Percentiles rank a stretch among this genome's conserved stretches.
phyloP scores from a whole-genome alignment of 805 yeast genomes.

The Ogataea ganodermae region DNA sequence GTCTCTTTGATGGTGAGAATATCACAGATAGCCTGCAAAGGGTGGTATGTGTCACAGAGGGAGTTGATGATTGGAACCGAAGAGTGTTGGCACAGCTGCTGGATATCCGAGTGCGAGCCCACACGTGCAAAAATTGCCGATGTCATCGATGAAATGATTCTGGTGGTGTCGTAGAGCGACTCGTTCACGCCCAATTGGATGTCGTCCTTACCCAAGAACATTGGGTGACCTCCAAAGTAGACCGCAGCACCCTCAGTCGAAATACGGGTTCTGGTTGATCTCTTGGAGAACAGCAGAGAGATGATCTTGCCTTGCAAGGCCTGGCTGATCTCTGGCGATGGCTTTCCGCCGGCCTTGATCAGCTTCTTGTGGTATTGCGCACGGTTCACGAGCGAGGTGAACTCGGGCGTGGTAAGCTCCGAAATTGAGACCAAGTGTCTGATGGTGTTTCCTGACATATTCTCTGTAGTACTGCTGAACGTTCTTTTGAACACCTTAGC shows the following conservation, averaged over 20 bases:
- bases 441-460: constrained; percentile 23
- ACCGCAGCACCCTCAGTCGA: constrained; percentile 93
- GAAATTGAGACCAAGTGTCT: constrained; percentile 84
- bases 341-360: constrained; percentile 55
- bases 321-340: constrained; percentile 40
- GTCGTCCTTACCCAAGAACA: constrained; percentile 95
- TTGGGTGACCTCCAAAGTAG: constrained; percentile 92
- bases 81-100: constrained; percentile 74
- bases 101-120: constrained; percentile 78
- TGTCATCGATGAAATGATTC: constrained; percentile 92
- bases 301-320: constrained; percentile 78
- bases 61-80: constrained; percentile 92
- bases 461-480: constrained; percentile 26
- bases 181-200: constrained; percentile 97
- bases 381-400: constrained; percentile 66
- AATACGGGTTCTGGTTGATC: constrained; percentile 94
- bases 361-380: constrained; percentile 68
- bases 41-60: constrained; percentile 90
- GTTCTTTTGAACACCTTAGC: constrained; percentile 31
- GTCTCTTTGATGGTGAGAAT: constrained; percentile 81
- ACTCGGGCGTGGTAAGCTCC: constrained; percentile 73
- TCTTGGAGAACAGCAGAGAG: constrained; percentile 82
- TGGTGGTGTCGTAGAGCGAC: constrained; percentile 82
- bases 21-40: constrained; percentile 94
- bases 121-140: constrained; percentile 98